Evolutionary conservation across 768 basidiomycete species (phyloP).

Genomic region (Tephrocybe rancida): DNA sequence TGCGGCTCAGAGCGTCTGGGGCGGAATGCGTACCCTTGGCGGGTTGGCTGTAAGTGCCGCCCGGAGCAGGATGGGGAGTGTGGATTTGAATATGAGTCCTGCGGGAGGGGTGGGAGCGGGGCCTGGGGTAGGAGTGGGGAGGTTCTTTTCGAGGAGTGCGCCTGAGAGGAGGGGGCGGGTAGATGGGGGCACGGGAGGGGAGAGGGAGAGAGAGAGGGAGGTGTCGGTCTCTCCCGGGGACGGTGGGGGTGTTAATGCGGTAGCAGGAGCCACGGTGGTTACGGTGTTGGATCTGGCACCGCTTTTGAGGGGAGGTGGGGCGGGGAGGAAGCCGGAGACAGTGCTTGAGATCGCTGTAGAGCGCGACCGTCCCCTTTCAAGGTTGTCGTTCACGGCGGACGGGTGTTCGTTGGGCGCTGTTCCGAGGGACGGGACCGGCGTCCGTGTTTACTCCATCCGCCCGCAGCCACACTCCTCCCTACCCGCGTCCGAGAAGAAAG

Average conservation of each 20-base stretch:
- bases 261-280: constrained; percentile 25
- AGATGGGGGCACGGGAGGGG: constrained; percentile 11
- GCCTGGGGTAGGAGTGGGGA: constrained; percentile 28
- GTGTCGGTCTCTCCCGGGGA: too few relatives aligned
- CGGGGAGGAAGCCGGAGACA: constrained; percentile 21
- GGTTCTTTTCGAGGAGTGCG: constrained; percentile 66
- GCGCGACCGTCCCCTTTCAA: constrained; percentile 47
- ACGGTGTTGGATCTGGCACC: constrained; percentile 57
- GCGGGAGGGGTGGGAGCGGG: constrained; percentile 21
- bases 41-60: constrained; percentile 62
- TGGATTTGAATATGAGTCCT: background rate
- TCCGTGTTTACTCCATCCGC: constrained; percentile 41
- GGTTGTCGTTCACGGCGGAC: constrained; percentile 52
- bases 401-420: constrained; percentile 54
- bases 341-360: constrained; percentile 54
- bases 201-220: constrained; percentile 10
- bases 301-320: constrained; percentile 12
- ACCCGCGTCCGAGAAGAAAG: background rate
- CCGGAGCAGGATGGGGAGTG: constrained; percentile 32
- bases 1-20: constrained; percentile 46
- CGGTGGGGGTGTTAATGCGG: constrained; percentile 20
- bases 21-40: constrained; percentile 64
- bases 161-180: constrained; percentile 40
- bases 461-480: background rate
- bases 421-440: constrained; percentile 55